Evolutionary conservation across 169 alveolate species (phyloP).

Genomic region (Cryptosporidium muris): DNA sequence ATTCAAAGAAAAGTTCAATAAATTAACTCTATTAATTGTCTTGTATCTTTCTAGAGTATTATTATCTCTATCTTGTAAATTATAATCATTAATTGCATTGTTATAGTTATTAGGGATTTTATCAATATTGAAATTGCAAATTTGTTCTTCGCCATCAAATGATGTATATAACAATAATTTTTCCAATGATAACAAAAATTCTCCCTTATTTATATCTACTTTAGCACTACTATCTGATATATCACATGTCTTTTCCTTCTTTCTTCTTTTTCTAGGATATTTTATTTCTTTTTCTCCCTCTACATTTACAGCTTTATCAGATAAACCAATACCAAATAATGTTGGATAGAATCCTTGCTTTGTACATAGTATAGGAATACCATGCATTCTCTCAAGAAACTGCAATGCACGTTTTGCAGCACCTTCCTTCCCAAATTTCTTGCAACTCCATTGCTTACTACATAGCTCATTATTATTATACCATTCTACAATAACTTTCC

Average conservation of each 20-base stretch:
- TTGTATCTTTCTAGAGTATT: no score
- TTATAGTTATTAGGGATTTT: no score
- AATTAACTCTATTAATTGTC: no score
- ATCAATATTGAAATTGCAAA: no score
- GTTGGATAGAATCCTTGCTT: slow-evolving; percentile 49
- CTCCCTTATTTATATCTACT: background rate
- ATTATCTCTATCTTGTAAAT: no score
- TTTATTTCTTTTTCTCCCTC: background rate
- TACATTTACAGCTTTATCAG: background rate
- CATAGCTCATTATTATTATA: slow-evolving; percentile 35
- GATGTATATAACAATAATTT: no score
- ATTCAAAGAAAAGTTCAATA: no score
- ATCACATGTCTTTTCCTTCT: background rate
- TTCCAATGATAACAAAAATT: background rate
- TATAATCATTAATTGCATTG: no score
- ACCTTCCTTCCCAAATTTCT: slow-evolving; percentile 68
- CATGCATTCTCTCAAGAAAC: slow-evolving; percentile 58
- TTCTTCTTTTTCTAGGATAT: slow-evolving; percentile 1
- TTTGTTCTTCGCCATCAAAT: no score
- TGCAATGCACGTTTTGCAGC: slow-evolving; percentile 70
- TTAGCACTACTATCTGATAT: background rate
- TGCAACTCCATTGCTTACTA: slow-evolving; percentile 67
- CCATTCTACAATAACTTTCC: slow-evolving; percentile 70
- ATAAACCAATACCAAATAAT: slow-evolving; percentile 30
- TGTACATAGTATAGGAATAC: slow-evolving; percentile 24